phyloP scores from a whole-genome alignment of 495 filamentous ascomycete species.

The Aspergillus hancockii region DNA sequence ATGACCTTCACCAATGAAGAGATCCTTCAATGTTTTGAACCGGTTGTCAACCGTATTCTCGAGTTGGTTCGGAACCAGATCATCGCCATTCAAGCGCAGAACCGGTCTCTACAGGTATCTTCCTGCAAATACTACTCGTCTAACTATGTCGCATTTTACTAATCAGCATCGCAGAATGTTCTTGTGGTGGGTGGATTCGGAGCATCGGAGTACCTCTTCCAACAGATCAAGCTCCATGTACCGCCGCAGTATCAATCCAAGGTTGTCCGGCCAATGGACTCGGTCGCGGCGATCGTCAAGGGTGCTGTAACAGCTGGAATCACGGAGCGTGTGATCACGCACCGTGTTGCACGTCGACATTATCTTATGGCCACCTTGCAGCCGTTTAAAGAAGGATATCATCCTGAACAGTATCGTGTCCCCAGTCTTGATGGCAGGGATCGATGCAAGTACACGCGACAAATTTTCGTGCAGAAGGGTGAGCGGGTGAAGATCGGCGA shows the following conservation, averaged over 20 bases:
- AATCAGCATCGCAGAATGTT: slow-evolving; percentile 56
- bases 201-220: slow-evolving; percentile 81
- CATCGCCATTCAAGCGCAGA: slow-evolving; percentile 78
- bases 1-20: slow-evolving; percentile 86
- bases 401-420: slow-evolving; percentile 96
- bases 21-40: slow-evolving; percentile 79
- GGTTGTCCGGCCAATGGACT: slow-evolving; percentile 83
- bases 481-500: slow-evolving; percentile 99
- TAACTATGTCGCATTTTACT: slow-evolving; percentile 15
- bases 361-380: slow-evolving; percentile 99
- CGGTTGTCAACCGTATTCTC: slow-evolving; percentile 75
- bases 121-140: not conserved
- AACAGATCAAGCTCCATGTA: slow-evolving; percentile 78
- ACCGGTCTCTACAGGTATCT: slow-evolving; percentile 66
- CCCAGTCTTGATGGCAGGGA: slow-evolving; percentile 96
- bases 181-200: slow-evolving; percentile 79
- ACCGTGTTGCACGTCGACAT: slow-evolving; percentile 95
- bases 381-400: slow-evolving; percentile 98
- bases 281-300: slow-evolving; percentile 78
- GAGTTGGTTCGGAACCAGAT: slow-evolving; percentile 80
- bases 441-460: slow-evolving; percentile 96
- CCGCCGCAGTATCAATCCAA: slow-evolving; percentile 78
- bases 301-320: slow-evolving; percentile 88
- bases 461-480: slow-evolving; percentile 98
- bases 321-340: slow-evolving; percentile 92